Conservation (phyloP, 2,329 filamentous ascomycete genomes). For the Aspergillus uvarum region DNA sequence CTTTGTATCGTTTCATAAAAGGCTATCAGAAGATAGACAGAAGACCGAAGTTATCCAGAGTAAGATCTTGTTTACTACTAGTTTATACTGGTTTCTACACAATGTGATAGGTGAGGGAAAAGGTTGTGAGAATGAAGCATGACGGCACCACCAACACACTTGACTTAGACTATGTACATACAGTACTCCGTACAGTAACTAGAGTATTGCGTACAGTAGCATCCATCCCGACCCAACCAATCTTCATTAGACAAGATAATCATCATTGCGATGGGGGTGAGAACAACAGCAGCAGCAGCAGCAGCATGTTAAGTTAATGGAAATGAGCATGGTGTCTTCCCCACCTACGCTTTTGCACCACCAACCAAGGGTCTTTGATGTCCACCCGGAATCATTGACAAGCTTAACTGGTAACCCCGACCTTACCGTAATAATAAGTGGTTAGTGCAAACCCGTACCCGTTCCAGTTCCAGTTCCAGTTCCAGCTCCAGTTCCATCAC, state of each 20-base stretch:
- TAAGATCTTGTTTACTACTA: too few relatives aligned
- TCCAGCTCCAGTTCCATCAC: neutral
- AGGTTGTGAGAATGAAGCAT: neutral
- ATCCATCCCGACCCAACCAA: neutral
- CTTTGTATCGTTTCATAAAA: neutral
- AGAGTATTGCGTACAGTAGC: neutral
- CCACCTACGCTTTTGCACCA: slow-evolving; percentile 2
- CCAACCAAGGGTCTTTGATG: neutral
- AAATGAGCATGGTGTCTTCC: neutral
- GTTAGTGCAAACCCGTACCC: neutral
- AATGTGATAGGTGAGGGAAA: neutral
- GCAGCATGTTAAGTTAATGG: neutral
- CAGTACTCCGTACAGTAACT: neutral
- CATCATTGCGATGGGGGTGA: neutral
- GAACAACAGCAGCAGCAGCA: neutral
- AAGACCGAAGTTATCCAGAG: too few relatives aligned
- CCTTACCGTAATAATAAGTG: neutral
- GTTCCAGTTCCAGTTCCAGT: neutral
- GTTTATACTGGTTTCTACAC: too few relatives aligned
- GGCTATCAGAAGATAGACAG: too few relatives aligned
- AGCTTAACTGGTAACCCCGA: neutral
- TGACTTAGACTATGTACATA: too few relatives aligned
- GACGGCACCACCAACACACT: neutral
- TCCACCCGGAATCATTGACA: slow-evolving; percentile 4
- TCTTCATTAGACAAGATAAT: neutral